Evolutionary conservation across 805 yeast species (phyloP).

Genomic region (Saccharomyces kudriavzevii): DNA sequence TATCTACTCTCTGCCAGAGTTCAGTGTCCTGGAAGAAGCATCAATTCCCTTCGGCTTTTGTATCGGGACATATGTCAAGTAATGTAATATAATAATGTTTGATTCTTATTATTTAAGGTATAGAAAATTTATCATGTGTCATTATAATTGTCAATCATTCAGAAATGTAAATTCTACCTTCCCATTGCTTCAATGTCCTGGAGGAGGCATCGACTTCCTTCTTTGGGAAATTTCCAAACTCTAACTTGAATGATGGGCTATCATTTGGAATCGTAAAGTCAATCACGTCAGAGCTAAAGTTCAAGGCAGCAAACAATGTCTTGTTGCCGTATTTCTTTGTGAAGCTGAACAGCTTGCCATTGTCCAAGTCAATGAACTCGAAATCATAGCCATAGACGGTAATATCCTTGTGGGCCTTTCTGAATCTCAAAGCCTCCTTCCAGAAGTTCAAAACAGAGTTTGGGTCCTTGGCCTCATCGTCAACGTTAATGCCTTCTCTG

Average conservation of each 20-base stretch:
- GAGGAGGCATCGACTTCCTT: slow-evolving; percentile 14
- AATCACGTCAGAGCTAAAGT: slow-evolving; percentile 33
- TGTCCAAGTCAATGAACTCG: slow-evolving; percentile 37
- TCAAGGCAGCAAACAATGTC: slow-evolving; percentile 35
- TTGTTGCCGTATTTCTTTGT: slow-evolving; percentile 32
- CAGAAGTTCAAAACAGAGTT: slow-evolving; percentile 41
- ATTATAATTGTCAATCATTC: background rate
- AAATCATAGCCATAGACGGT: slow-evolving; percentile 39
- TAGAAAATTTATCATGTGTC: too few species aligned
- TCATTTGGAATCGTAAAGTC: slow-evolving; percentile 27
- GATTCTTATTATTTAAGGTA: too few species aligned
- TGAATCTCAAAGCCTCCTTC: slow-evolving; percentile 35
- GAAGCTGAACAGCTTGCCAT: slow-evolving; percentile 36
- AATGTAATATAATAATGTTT: too few species aligned
- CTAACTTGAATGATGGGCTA: slow-evolving; percentile 15
- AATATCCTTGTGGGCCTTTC: slow-evolving; percentile 39
- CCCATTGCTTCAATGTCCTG: slow-evolving; percentile 35
- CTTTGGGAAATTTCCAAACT: slow-evolving; percentile 31
- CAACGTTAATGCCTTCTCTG: slow-evolving; percentile 39
- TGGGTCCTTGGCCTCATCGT: slow-evolving; percentile 38
- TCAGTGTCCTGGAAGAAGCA: too few species aligned
- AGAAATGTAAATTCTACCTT: slow-evolving; percentile 35
- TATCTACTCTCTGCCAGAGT: too few species aligned
- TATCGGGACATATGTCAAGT: too few species aligned
- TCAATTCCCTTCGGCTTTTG: too few species aligned